These are phyloP conservation scores for Zelopaecilomyces penicillatus DNA, from an alignment of 2,329 filamentous ascomycete genomes.

Conservation along the genomic window DNA sequence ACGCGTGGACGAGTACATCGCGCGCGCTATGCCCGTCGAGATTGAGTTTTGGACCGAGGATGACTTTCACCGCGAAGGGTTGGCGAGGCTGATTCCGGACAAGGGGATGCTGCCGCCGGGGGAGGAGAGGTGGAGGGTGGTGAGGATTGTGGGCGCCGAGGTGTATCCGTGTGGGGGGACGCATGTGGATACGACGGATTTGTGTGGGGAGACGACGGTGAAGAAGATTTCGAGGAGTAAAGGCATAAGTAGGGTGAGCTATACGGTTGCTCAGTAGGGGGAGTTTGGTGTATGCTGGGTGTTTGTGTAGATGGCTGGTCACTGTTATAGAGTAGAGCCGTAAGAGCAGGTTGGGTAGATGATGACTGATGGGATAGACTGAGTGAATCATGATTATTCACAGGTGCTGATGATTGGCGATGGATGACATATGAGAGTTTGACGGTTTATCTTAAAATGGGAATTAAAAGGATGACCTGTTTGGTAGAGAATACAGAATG, in stretches of 20 bases:
- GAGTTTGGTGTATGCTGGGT: neutral
- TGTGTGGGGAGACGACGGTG: constrained; percentile 53
- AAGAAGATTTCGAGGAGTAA: constrained; percentile 60
- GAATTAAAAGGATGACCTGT: too few relatives aligned
- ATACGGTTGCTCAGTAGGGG: constrained; percentile 16
- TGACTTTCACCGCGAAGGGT: constrained; percentile 45
- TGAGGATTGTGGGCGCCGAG: constrained; percentile 60
- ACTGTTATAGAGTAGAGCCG: too few relatives aligned
- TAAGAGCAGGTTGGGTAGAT: too few relatives aligned
- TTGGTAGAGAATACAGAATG: too few relatives aligned
- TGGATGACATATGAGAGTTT: too few relatives aligned
- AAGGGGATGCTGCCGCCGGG: constrained; percentile 34
- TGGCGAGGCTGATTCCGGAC: constrained; percentile 49
- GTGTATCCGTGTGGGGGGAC: constrained; percentile 70
- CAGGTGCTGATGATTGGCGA: too few relatives aligned
- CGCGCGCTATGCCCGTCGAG: constrained; percentile 46
- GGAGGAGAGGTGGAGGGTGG: constrained; percentile 53
- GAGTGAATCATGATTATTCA: too few relatives aligned
- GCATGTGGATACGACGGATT: constrained; percentile 54
- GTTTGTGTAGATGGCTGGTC: too few relatives aligned
- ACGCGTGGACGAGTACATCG: constrained; percentile 50
- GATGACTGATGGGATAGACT: too few relatives aligned
- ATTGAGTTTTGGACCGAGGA: constrained; percentile 59
- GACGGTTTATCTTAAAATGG: too few relatives aligned
- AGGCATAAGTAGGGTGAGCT: constrained; percentile 53